Percentiles rank a stretch among this genome's conserved stretches.
Evolutionary conservation across 2,329 filamentous ascomycete species (phyloP).

Genomic region (Penicillium occitanis): DNA sequence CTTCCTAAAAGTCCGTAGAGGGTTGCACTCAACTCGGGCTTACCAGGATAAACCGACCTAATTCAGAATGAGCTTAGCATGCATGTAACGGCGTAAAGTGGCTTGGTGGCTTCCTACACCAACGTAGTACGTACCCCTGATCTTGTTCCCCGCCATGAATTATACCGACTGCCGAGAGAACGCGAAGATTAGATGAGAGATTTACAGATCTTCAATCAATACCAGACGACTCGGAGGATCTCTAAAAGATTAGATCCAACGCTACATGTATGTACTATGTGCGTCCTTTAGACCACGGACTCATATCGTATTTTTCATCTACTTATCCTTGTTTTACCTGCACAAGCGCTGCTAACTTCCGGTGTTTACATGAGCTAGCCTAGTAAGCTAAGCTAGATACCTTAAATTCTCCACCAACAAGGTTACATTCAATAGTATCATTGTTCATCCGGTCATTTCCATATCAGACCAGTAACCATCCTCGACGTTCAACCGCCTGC

Average conservation of each 20-base stretch:
- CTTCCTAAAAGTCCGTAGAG: background rate
- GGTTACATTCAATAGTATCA: slow-evolving; percentile 14
- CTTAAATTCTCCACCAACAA: background rate
- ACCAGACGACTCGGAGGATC: background rate
- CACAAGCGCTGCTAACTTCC: background rate
- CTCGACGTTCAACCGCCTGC: background rate
- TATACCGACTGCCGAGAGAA: background rate
- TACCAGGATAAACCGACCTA: background rate
- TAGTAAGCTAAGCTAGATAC: background rate
- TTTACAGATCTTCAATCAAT: background rate
- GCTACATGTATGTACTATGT: background rate
- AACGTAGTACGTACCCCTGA: background rate
- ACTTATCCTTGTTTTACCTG: background rate
- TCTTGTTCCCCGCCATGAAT: background rate
- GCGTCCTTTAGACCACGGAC: background rate
- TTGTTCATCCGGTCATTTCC: background rate
- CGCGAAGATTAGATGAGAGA: background rate
- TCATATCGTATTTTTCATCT: background rate
- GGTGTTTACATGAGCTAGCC: background rate
- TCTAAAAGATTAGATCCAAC: background rate
- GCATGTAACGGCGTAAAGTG: background rate
- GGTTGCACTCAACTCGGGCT: background rate
- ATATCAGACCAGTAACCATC: background rate
- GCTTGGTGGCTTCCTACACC: background rate
- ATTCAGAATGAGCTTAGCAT: background rate